Evolutionary conservation across 2,329 filamentous ascomycete species (phyloP), one percentile per base, ranked within the genome.

Genomic region (Diaporthe aspalathi): DNA sequence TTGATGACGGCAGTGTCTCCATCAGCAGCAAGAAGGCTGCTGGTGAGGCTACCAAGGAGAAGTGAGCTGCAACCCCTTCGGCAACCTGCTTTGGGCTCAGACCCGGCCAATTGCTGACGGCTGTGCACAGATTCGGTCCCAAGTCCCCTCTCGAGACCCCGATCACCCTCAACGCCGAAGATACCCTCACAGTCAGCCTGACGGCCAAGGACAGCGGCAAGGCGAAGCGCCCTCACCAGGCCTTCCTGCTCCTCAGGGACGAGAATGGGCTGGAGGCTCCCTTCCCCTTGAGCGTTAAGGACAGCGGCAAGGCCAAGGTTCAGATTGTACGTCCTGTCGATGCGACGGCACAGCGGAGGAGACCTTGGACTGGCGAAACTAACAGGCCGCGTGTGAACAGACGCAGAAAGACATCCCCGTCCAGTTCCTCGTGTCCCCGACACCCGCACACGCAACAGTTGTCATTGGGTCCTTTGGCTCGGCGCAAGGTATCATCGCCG

Each of bases 151-250:
- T 95, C 74, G 83, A 89, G 67, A 89, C 89, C 63, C 83, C 91
- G 16, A 80, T 98, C 52, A 81, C 86, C 14, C 85, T 98, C 73
- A 89, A 90, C 73, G 82, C 87, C 68, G 81, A 88, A 68, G 94
- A 97, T 79, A 90, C 90, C 52, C 85, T 98, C 78, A 97, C 96
- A 85, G 84, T 99, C 75, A 83, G 90, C 75, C 84, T 99, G 77
- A 97, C 94, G 43, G 88, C 94, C 11, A 92, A 92, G 80, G 94
- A 97, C 78, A 91, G 89, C 79, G 90, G 91, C 82, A 91, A 90
- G 76, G 88, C 89, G 57, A 95, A 94, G 86, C 90, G 93, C 75
- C 94, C 96, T 76, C 96, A 99, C 83, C 96, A 99, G 83, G 94
- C 94, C 7, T 98, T 98, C 85, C 87, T 99, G 68, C 87, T 96